Evolutionary conservation across 345 rosid genomes (phyloP), one percentile per base, ranked within the genome.

Genomic region (Populus pruinosa): DNA sequence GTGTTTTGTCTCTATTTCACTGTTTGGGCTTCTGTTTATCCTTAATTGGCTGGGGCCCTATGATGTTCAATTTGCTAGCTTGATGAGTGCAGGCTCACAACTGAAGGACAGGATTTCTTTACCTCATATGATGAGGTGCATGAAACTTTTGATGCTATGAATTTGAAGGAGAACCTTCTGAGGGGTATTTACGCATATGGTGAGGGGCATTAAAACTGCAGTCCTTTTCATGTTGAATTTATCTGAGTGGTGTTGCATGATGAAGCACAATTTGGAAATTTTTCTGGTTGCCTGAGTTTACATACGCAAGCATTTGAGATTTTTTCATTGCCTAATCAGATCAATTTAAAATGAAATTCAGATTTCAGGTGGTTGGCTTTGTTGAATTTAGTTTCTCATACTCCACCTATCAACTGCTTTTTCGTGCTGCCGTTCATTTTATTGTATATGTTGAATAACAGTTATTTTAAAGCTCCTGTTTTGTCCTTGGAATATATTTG

Each of bases 161-260:
- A 89, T 10, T 72, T 92, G 82, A 90, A 85, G 63, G 88, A 89
- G 39, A 90, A 91, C 79, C 96, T 92, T 77, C 86, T 92, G 12
- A 83, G 98, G 88, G 98, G 97, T 39, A 94, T 92, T 64, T 94
- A 90, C 79, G 98, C 96, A 18, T 94, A 94, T 78, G 98, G 97
- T 92, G 78, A 6, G 89, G 83, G 56, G 25, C 71, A 10, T 44
- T 29, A 65, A 75, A 33, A 67, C 55, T 25, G 61, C 41, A 65
- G 29, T 65, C 6, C 39, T 23, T 64, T 9, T 53, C 55, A 21
- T 71, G 39, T 33, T 17, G n/a, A 56, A 9, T 56, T 56, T 44
- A 13, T 4, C 17, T 2, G 35, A 8, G 38, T 49, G 20, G 31
- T 49, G 16, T 49, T 70, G 29, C 75, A 53, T 36, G 29, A 35